phyloP scores from a whole-genome alignment of 2,329 filamentous ascomycete species.

The Mariannaea sp. region DNA sequence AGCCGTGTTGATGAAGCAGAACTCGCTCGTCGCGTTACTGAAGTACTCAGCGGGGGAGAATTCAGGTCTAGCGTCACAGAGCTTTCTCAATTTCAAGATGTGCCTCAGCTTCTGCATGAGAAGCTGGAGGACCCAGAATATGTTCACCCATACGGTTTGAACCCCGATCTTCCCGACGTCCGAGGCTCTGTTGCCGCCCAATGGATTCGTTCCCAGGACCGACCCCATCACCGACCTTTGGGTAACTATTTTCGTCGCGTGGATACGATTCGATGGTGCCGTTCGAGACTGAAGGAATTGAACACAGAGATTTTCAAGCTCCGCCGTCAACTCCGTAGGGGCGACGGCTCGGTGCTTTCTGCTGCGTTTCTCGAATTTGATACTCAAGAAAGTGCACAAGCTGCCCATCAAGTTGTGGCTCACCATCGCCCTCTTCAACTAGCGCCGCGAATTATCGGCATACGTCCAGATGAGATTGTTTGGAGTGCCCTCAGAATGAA shows the following conservation, averaged over 20 bases:
- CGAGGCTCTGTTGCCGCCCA: constrained; percentile 66
- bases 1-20: background rate
- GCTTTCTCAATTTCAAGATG: constrained; percentile 13
- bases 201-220: constrained; percentile 74
- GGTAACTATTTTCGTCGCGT: constrained; percentile 82
- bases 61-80: constrained; percentile 23
- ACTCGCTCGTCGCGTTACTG: constrained; percentile 10
- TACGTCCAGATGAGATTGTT: constrained; percentile 81
- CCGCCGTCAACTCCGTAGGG: constrained; percentile 72
- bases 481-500: constrained; percentile 84
- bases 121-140: constrained; percentile 42
- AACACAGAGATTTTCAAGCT: constrained; percentile 62
- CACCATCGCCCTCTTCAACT: constrained; percentile 89
- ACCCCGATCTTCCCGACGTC: constrained; percentile 45
- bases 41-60: constrained; percentile 7
- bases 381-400: constrained; percentile 80
- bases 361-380: constrained; percentile 92
- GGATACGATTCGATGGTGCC: constrained; percentile 91
- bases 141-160: constrained; percentile 45
- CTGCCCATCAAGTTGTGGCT: constrained; percentile 82
- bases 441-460: constrained; percentile 81
- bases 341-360: constrained; percentile 69
- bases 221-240: constrained; percentile 73
- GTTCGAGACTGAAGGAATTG: constrained; percentile 53
- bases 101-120: constrained; percentile 22